phyloP scores from a whole-genome alignment of 2,329 filamentous ascomycete species.

The Colletotrichum sp. region DNA sequence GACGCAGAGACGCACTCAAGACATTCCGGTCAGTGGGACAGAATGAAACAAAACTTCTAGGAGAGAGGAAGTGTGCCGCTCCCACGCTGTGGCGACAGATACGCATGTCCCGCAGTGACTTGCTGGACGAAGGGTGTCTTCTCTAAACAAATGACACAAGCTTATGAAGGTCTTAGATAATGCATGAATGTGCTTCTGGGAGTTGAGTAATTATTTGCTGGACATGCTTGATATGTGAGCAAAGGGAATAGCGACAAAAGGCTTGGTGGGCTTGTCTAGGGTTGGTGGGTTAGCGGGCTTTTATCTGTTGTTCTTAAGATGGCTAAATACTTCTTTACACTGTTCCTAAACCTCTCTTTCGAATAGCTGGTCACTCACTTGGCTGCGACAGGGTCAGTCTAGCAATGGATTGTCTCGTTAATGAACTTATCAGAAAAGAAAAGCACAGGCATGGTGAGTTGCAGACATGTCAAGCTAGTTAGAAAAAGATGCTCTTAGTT shows the following conservation, averaged over 20 bases:
- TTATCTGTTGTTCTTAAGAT: not conserved
- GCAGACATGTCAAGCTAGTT: not conserved
- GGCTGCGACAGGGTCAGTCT: not conserved
- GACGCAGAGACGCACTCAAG: not conserved
- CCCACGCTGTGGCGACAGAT: not conserved
- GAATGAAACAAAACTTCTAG: not conserved
- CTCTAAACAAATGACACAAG: not conserved
- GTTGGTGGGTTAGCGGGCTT: not conserved
- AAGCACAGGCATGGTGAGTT: not conserved
- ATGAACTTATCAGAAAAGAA: not conserved
- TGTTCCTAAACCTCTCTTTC: not conserved
- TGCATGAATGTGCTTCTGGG: not conserved
- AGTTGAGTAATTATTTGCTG: not conserved
- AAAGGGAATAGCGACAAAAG: not conserved
- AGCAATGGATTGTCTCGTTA: not conserved
- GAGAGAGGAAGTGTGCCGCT: not conserved
- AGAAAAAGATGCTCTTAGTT: not conserved
- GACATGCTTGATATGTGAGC: not conserved
- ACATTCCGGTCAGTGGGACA: not conserved
- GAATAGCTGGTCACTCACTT: not conserved
- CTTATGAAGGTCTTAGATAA: not conserved
- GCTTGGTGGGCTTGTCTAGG: not conserved
- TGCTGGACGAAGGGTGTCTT: not conserved
- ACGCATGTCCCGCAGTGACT: not conserved
- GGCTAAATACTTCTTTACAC: not conserved